Base-by-base conservation (phyloP, 2,329 filamentous ascomycete species). In the Cercospora berteroae region DNA sequence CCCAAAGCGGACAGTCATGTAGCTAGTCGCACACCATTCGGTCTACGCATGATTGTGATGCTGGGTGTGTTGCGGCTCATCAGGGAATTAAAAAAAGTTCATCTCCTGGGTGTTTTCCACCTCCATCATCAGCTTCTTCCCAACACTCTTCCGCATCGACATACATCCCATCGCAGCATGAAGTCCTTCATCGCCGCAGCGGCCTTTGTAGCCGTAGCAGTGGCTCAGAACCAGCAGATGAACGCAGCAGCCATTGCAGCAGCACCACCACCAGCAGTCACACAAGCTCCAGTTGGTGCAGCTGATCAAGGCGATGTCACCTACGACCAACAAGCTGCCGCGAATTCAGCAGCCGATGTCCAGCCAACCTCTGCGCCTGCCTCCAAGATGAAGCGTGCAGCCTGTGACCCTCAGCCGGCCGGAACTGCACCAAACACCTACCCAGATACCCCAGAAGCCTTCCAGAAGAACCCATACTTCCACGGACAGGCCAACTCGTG, bases 381-480 rank as follows among this genome's bases (percentile, higher is more conserved):
- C 8, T 42, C 65, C 60, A 68, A 65, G 48, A 69, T 69, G 55
- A 70, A 71, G 69, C 70, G 70, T 48, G 78, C 78, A 57, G 71
- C 76, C 58, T 80, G 78, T 68, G 73, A 76, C 20, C 71, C 75
- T 61, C 77, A 80, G 66, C 78, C 78, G n/a, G 75, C 77, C 60
- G 76, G 74, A 23, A 74, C 76, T 60, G 77, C 74, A n/a, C 79
- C 78, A 57, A 66, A 59, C 36, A 67, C 65, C 31, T 31, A 67
- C 9, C 73, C 74, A 18, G 73, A 75, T 64, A 76, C 74, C 29
- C 58, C 60, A 16, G 65, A 66, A 60, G 74, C 69, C 67, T 78
- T 74, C 72, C 67, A 69, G 70, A 69, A 59, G 65, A 74, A 67
- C 63, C 67, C 64, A 29, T 65, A 60, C 58, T 70, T 69, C 62